Base-by-base conservation (phyloP, 2,329 filamentous ascomycete species). In the Atkinsonella hypoxylon region DNA sequence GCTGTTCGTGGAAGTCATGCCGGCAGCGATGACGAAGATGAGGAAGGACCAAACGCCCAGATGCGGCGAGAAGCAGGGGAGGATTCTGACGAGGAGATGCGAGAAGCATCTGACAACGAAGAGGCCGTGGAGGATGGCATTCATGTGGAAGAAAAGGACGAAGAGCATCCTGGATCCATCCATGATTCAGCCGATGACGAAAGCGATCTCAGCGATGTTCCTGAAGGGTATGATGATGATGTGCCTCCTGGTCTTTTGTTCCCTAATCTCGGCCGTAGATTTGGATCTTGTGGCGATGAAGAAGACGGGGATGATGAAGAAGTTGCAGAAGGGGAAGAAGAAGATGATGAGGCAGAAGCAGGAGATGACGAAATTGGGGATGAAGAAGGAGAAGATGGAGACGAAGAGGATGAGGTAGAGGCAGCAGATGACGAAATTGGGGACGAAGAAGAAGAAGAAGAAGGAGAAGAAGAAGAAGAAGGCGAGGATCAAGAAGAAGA, bases 101-200 rank as follows among this genome's bases (percentile, higher is more conserved):
- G 70, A 48, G 72, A 75, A 22, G 68, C 57, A 44, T 58, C 62
- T 3, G 57, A 51, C 6, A 56, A 54, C 4, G 58, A 63, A 32
- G 57, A 63, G 40, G 58, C 53, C 58, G 63, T 13, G 56, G 62
- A 40, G 57, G 64, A 51, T 59, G 67, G 40, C 58, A 61, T 26
- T 56, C 64, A 48, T 30, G 26, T 53, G 62, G 64, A 53, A 48
- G 62, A 55, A 54, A 60, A 58, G 45, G 56, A 59, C 36, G 60
- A 61, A 34, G 61, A 62, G 39, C 62, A 62, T 15, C 52, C 74
- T 0, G 77, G 76, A 6, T 87, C 78, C 53, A 67, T 82, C 8
- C 78, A 82, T 53, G 81, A 84, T 53, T 82, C 77, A 40, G 82
- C 78, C 0, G 82, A 85, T 54, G 81, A 84, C 50, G 82, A 86